These are phyloP conservation scores for Phlegmacium glaucopus DNA, from an alignment of 768 basidiomycete genomes.

Conservation along the genomic window DNA sequence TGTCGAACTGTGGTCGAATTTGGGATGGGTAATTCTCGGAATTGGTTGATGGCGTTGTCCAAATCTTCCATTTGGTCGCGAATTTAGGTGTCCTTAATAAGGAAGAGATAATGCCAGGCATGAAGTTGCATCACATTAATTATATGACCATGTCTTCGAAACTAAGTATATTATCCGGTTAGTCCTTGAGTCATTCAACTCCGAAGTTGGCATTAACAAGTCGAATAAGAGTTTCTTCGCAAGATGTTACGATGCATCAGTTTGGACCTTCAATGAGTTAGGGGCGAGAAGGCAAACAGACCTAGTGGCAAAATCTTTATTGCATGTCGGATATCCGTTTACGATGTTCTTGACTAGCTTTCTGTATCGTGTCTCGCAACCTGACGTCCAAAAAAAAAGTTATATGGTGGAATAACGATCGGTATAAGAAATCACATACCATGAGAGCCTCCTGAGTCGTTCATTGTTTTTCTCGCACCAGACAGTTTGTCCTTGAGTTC, in stretches of 20 bases:
- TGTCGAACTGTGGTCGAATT: too few species aligned
- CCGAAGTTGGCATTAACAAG: slow-evolving; percentile 87
- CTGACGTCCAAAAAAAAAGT: slow-evolving; percentile 38
- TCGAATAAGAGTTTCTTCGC: slow-evolving; percentile 76
- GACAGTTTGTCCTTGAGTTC: slow-evolving; percentile 78
- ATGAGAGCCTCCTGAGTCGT: slow-evolving; percentile 88
- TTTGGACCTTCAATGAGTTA: neutral
- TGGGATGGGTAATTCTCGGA: slow-evolving; percentile 95
- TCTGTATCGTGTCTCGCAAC: slow-evolving; percentile 83
- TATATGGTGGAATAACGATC: neutral
- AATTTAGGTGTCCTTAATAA: slow-evolving; percentile 66
- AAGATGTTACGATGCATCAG: slow-evolving; percentile 49
- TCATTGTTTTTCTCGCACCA: slow-evolving; percentile 93
- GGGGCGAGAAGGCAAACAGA: slow-evolving; percentile 28
- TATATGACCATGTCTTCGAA: slow-evolving; percentile 97
- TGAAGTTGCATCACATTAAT: slow-evolving; percentile 92
- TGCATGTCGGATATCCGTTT: slow-evolving; percentile 83
- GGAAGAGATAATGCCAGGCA: slow-evolving; percentile 62
- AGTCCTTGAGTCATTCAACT: slow-evolving; percentile 89
- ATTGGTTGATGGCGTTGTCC: slow-evolving; percentile 85
- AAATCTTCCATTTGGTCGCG: slow-evolving; percentile 74
- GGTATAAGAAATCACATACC: slow-evolving; percentile 41
- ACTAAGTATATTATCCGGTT: slow-evolving; percentile 91
- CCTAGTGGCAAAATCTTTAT: slow-evolving; percentile 74
- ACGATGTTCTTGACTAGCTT: slow-evolving; percentile 83